Evolutionary conservation across 2,329 filamentous ascomycete species (phyloP), one percentile per base, ranked within the genome.

Genomic region (Penicillium sp.): DNA sequence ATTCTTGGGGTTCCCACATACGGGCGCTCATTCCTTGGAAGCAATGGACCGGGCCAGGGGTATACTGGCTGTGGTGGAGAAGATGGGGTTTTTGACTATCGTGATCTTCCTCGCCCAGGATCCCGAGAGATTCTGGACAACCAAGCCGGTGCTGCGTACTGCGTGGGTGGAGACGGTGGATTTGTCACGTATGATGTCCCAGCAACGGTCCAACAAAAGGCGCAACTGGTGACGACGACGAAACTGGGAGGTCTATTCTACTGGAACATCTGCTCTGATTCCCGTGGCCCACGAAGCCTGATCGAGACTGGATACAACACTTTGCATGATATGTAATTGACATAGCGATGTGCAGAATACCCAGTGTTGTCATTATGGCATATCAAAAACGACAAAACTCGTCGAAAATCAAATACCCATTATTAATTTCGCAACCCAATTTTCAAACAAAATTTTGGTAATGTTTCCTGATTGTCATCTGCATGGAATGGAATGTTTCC

Each of bases 121-220:
- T 80, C 87, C 23, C 81, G 83, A 64, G 89, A 93, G 69, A 76
- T 82, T 43, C 79, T 90, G 18, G 89, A 94, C 72, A 83, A 83
- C 62, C 77, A 83, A 18, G 76, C 83, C 26, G 85, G 86, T 12
- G 88, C 89, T 18, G 89, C 89, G 6, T 88, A 84, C 64, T 93
- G 89, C 46, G 53, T 61, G 29, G 88, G 89, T 6, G 85, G 82
- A 1, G 89, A 91, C 64, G 88, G 88, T 3, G 89, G 89, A 0
- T 92, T 92, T 62, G 84, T 93, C 41, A 88, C 84, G 2, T 94
- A 93, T 69, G 90, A 94, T 71, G 92, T 88, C 61, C 85, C 87
- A 4, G 83, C 87, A 42, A 92, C 89, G 2, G 89, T 93, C 31
- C 82, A 82, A 72, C 82, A 86, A 71, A 94, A 94, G 75, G 90